Evolutionary conservation across 2,329 filamentous ascomycete genomes (phyloP).

Genomic region (Aspergillus ochraceoroseus): DNA sequence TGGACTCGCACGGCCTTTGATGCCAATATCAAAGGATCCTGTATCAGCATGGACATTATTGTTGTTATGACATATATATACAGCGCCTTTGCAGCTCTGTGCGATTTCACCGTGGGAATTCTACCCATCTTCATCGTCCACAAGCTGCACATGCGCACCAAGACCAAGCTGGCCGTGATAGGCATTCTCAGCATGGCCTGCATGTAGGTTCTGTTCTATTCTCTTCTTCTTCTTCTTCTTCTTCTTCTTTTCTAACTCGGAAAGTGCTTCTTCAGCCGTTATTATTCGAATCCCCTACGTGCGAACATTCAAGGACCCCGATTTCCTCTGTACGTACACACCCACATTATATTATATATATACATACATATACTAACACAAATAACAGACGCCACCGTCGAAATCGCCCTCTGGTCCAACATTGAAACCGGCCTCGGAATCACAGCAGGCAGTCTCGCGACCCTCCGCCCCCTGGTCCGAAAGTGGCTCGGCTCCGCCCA

Average conservation of each 20-base stretch:
- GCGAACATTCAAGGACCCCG: slow-evolving; percentile 33
- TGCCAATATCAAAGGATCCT: slow-evolving; percentile 36
- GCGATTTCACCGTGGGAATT: slow-evolving; percentile 50
- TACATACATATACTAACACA: neutral
- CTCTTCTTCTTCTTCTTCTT: neutral
- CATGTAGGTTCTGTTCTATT: slow-evolving; percentile 28
- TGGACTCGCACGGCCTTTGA: slow-evolving; percentile 40
- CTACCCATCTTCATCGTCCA: slow-evolving; percentile 7
- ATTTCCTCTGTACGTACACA: slow-evolving; percentile 27
- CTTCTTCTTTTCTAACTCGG: slow-evolving; percentile 16
- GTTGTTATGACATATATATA: slow-evolving; percentile 36
- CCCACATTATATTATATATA: neutral
- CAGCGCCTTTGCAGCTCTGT: slow-evolving; percentile 32
- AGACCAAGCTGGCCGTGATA: slow-evolving; percentile 32
- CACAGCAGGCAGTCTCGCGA: slow-evolving; percentile 44
- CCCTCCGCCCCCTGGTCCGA: slow-evolving; percentile 43
- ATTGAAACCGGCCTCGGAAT: slow-evolving; percentile 34
- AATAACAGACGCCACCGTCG: slow-evolving; percentile 37
- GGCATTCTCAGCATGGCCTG: slow-evolving; percentile 55
- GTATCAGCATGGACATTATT: slow-evolving; percentile 39
- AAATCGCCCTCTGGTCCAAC: slow-evolving; percentile 38
- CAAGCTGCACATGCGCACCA: slow-evolving; percentile 6
- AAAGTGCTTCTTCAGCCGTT: slow-evolving; percentile 30
- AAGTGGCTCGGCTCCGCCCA: slow-evolving; percentile 6
- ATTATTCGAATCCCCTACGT: slow-evolving; percentile 44